Base-by-base conservation (phyloP, 495 filamentous ascomycete genomes). In the Bathelium albidoporum region DNA sequence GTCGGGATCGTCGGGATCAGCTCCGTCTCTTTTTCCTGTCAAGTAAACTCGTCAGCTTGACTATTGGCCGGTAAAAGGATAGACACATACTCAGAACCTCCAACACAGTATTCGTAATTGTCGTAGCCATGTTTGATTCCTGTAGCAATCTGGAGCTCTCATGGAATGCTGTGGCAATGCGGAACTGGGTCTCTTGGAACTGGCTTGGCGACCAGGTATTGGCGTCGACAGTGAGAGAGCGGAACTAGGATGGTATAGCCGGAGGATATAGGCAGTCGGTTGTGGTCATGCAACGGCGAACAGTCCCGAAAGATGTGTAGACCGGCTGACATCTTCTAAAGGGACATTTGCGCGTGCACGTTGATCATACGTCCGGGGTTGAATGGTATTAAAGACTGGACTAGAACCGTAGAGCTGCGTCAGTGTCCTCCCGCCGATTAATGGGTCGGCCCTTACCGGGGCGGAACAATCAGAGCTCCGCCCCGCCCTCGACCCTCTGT, bases 11-110 rank as follows among this genome's bases (percentile, higher is more conserved):
- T 55, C 49, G 26, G 49, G 49, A 55, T 55, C 49, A 75, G 61
- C 75, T 55, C 49, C 49, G 29, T 55, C 49, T 55, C 49, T 55
- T 55, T 29, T 55, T 55, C 49, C 49, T 55, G 49, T 16, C 26
- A 9, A n/a, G n/a, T n/a, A n/a, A 28, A 26, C 9, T 2, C 24
- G 16, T 55, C 24, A 55, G 49, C 11, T 9, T 9, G 29, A 32
- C 26, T 9, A 22, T 41, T 22, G 12, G 32, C 44, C 53, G 20
- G 32, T 45, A 58, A 20, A 43, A 31, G 28, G 5, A 55, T 29
- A 3, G 49, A 29, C 24, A 53, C 66, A 14, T 71, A 78, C 75
- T 76, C 24, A 78, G 53, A n/a, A 78, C 65, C 64, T 77, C 73
- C 62, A 71, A 67, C 31, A 75, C 65, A 20, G 74, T 70, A 53